A percentile compares a stretch with the other conserved stretches of the same genome.
phyloP scores from a whole-genome alignment of 2,329 filamentous ascomycete species.

The Knufia petricola region DNA sequence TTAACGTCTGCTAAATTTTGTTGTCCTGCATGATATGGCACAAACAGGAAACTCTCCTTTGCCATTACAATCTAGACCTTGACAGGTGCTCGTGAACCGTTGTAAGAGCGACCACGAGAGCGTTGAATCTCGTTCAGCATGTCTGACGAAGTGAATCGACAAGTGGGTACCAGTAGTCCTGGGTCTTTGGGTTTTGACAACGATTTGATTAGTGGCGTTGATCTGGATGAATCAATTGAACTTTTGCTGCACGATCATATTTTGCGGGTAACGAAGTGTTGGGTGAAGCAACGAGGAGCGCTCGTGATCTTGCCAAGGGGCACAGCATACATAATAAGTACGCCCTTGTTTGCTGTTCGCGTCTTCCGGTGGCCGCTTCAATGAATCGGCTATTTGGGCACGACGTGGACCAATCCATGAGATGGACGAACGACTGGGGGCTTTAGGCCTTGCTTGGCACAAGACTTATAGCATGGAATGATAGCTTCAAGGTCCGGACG shows the following conservation, averaged over 20 bases:
- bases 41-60: slow-evolving; percentile 6
- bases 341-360: no score
- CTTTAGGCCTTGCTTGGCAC: not conserved
- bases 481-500: no score
- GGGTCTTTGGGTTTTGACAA: no score
- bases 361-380: no score
- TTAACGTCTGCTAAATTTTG: slow-evolving; percentile 3
- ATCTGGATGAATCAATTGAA: not conserved
- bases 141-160: not conserved
- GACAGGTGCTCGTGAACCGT: not conserved
- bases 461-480: not conserved
- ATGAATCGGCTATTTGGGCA: not conserved
- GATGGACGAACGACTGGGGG: not conserved
- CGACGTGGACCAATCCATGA: not conserved
- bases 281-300: no score
- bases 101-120: not conserved
- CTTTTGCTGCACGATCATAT: not conserved
- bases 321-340: no score
- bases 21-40: slow-evolving; percentile 5
- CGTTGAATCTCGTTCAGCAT: not conserved
- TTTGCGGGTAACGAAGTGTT: no score
- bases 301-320: no score
- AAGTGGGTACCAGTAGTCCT: no score
- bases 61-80: not conserved
- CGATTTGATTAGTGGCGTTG: no score